Evolutionary conservation across 768 basidiomycete genomes (phyloP), one percentile per base, ranked within the genome.

Genomic region (Leccinum aurantiacum): DNA sequence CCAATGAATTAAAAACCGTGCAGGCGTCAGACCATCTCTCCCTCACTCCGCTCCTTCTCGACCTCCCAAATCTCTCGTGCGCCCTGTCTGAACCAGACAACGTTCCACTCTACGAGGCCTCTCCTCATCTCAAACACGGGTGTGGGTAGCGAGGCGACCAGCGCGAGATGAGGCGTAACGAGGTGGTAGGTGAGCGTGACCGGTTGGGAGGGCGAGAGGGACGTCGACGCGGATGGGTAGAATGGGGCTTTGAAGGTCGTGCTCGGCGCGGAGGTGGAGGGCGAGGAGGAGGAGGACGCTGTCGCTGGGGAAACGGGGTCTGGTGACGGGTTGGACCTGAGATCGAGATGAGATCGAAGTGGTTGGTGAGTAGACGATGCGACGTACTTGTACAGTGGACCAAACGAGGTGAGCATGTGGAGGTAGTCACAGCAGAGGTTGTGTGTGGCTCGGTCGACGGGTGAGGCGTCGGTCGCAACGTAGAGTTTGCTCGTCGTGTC

Each of bases 391-490:
- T 95, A 98, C 31, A 98, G 71, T 15, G 89, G 84, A 47, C 90
- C 87, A 63, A 97, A 94, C 1, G 92, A 85, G 64, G 88, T 90
- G 57, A 96, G 81, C 80, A 92, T 93, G 58, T 86, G 86, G 24
- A 98, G 79, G 68, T 94, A 98, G 68, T 98, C 94, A 63, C 90
- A 93, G 68, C 93, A 95, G 19, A 96, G 80, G 62, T 88, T 91
- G 68, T 95, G 89, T 1, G 92, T 95, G 4, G 88, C 87, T 59
- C 88, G 83, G 70, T 98, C 95, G 27, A 96, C 91, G 5, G 95
- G 93, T 0, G 91, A 93, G 17, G 89, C 88, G 68, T 98, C 96
- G 11, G 95, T 95, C 11, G 95, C 95, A n/a, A 98, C 81, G 69
- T 95, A 95, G 27, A 97, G 77, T 53, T 92, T 82, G 24, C 93